phyloP scores from a whole-genome alignment of 2,329 filamentous ascomycete species.

The Westerdykella aurantiaca region DNA sequence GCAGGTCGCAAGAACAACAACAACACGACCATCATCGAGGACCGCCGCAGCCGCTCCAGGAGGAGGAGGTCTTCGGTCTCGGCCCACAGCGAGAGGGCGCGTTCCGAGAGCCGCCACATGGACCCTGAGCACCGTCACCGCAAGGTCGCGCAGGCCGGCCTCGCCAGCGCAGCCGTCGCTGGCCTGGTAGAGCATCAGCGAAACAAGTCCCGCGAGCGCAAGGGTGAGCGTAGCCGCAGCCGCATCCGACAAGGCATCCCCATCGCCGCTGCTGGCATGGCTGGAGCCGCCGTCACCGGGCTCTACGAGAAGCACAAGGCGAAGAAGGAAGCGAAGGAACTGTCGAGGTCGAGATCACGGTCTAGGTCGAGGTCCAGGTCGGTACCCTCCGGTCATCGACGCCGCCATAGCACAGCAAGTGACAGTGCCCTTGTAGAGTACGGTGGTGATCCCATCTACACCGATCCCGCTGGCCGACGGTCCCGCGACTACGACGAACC shows the following conservation, averaged over 20 bases:
- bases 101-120: constrained; percentile 35
- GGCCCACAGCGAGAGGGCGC: constrained; percentile 32
- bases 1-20: constrained; percentile 45
- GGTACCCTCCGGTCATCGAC: constrained; percentile 41
- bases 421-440: constrained; percentile 57
- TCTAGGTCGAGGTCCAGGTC: constrained; percentile 43
- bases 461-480: constrained; percentile 43
- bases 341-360: constrained; percentile 33
- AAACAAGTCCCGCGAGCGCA: constrained; percentile 52
- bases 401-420: constrained; percentile 39
- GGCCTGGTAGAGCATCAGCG: constrained; percentile 55
- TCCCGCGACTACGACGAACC: constrained; percentile 37
- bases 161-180: constrained; percentile 57
- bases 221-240: constrained; percentile 51
- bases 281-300: constrained; percentile 56
- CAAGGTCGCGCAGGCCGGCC: constrained; percentile 56
- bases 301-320: constrained; percentile 59
- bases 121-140: constrained; percentile 51
- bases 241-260: constrained; percentile 53
- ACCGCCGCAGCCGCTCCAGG: constrained; percentile 46
- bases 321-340: constrained; percentile 51
- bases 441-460: constrained; percentile 56
- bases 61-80: constrained; percentile 39
- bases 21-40: constrained; percentile 41
- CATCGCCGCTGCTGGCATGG: constrained; percentile 56